phyloP scores from a whole-genome alignment of 2,329 filamentous ascomycete species.

The Tolypocladium capitatum region DNA sequence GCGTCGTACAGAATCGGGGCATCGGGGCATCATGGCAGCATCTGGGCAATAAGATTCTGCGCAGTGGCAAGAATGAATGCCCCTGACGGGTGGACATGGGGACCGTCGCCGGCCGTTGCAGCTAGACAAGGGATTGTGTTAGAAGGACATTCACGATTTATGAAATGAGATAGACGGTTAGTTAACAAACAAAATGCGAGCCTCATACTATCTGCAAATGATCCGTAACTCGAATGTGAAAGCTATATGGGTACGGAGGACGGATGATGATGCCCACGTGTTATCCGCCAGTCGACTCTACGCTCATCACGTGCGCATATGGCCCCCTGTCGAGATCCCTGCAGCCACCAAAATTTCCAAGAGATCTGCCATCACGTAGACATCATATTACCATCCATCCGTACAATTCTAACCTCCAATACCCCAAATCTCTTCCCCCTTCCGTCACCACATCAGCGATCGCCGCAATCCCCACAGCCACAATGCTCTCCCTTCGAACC shows the following conservation, averaged over 20 bases:
- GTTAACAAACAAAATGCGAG: not conserved
- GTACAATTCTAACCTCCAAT: not conserved
- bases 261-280: not conserved
- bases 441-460: not conserved
- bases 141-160: not conserved
- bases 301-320: not conserved
- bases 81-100: not conserved
- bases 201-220: not conserved
- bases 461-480: constrained; percentile 12
- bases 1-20: too few species aligned
- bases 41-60: not conserved
- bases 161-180: not conserved
- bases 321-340: not conserved
- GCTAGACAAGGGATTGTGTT: not conserved
- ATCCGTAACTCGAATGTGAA: not conserved
- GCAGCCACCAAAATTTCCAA: not conserved
- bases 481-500: constrained; percentile 58
- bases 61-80: not conserved
- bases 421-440: not conserved
- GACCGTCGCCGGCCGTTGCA: not conserved
- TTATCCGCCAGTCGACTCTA: too few species aligned
- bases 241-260: too few species aligned
- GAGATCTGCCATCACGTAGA: not conserved
- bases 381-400: not conserved
- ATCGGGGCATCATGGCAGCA: too few species aligned